These are phyloP conservation scores for Phaseolus coccineus DNA, from an alignment of 331 rosid species.

Conservation along the genomic window DNA sequence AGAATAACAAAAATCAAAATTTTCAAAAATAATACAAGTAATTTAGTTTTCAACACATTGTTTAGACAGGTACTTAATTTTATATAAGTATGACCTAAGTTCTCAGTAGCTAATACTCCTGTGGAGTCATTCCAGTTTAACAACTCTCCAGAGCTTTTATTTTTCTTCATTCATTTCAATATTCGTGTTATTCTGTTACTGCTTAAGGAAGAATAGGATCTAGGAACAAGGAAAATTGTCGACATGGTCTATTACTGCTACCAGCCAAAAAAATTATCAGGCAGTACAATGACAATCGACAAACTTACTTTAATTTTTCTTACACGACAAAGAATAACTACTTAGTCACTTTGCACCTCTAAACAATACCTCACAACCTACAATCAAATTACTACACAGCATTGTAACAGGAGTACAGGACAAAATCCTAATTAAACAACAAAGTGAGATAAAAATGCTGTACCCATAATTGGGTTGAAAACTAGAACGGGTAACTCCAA, in stretches of 20 bases:
- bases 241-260: neutral
- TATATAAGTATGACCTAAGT: neutral
- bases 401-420: too few relatives aligned
- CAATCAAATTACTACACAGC: neutral
- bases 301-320: neutral
- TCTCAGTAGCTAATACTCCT: neutral
- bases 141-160: too few relatives aligned
- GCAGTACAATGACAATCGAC: slow-evolving; percentile 5
- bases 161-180: too few relatives aligned
- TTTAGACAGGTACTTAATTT: neutral
- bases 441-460: too few relatives aligned
- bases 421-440: too few relatives aligned
- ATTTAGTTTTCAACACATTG: slow-evolving; percentile 29
- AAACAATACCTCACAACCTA: neutral
- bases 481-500: neutral
- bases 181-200: too few relatives aligned
- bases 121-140: too few relatives aligned
- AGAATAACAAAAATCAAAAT: slow-evolving; percentile 23
- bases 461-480: too few relatives aligned
- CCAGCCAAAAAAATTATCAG: neutral
- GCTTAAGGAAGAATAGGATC: neutral
- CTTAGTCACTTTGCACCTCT: neutral
- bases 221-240: neutral
- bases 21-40: neutral
- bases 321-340: neutral